These are phyloP conservation scores for Omphalotus guepiniiformis DNA, from an alignment of 768 basidiomycete genomes.

Conservation along the genomic window DNA sequence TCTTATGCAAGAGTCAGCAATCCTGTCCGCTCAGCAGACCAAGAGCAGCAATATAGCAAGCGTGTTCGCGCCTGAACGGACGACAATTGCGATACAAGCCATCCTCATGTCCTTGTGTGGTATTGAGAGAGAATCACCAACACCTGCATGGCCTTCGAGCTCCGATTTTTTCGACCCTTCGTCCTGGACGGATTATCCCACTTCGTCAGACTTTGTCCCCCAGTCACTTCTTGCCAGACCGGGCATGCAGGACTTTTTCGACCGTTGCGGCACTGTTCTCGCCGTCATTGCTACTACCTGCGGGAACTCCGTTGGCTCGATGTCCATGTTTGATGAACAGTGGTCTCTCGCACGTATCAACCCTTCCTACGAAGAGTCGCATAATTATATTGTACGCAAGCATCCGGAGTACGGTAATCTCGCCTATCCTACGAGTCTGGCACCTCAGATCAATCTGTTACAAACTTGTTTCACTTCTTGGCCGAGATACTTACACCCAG, in stretches of 20 bases:
- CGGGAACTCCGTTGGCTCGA: conserved; percentile 60
- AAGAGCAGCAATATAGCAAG: conserved; percentile 31
- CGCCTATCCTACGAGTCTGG: conserved; percentile 60
- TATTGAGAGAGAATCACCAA: conserved; percentile 65
- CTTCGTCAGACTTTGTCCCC: conserved; percentile 62
- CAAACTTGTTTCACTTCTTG: conserved; percentile 78
- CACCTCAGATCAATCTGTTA: conserved; percentile 65
- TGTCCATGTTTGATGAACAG: conserved; percentile 85
- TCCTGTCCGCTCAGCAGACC: conserved; percentile 38
- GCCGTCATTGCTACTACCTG: conserved; percentile 55
- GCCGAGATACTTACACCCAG: conserved; percentile 72
- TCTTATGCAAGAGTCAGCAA: conserved; percentile 65
- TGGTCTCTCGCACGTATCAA: conserved; percentile 63
- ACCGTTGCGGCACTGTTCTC: conserved; percentile 55
- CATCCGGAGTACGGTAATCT: conserved; percentile 59
- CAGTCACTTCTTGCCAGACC: conserved; percentile 52
- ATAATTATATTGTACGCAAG: conserved; percentile 61
- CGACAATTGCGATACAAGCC: conserved; percentile 72
- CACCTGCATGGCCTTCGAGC: conserved; percentile 77
- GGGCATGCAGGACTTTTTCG: conserved; percentile 69
- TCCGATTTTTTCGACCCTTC: conserved; percentile 59
- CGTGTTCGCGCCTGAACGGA: conserved; percentile 64
- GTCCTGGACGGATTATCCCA: conserved; percentile 58
- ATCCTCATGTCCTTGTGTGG: conserved; percentile 66
- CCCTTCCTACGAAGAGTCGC: conserved; percentile 63